Conservation (phyloP, 129 eudicot genomes). For the Artemisia tridentata region DNA sequence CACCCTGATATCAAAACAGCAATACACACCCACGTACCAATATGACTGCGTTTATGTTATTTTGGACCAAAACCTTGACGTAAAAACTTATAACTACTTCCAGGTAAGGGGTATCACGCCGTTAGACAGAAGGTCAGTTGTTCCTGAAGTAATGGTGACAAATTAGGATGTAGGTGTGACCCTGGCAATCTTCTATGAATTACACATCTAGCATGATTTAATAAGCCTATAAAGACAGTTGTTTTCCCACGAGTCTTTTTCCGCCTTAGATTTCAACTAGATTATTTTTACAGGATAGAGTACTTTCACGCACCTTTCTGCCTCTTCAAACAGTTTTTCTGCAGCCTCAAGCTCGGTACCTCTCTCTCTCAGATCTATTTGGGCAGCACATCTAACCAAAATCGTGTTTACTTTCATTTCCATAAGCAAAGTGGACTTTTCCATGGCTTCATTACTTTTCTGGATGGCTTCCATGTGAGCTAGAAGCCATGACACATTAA, state of each 20-base stretch:
- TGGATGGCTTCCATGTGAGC: neutral
- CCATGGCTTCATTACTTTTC: neutral
- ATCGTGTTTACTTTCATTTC: neutral
- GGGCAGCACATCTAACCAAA: neutral
- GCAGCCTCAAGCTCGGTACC: neutral
- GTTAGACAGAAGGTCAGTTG: no score
- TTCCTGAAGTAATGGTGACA: no score
- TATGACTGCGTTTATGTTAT: no score
- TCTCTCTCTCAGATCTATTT: neutral
- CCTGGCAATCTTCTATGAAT: no score
- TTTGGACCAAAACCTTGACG: no score
- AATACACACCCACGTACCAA: no score
- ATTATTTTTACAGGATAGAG: neutral
- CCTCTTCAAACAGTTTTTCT: neutral
- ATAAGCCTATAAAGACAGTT: neutral
- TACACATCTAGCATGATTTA: neutral
- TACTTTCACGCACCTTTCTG: neutral
- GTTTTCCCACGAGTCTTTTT: neutral
- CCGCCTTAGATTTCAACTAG: neutral
- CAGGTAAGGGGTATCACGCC: no score
- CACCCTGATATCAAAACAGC: no score
- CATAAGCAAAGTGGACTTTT: neutral
- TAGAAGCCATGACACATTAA: slow-evolving; percentile 33
- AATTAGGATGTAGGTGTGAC: no score
- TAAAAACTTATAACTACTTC: no score